Evolutionary conservation across 805 yeast genomes (phyloP), one percentile per base, ranked within the genome.

Genomic region (Diddensiella transvaalensis): DNA sequence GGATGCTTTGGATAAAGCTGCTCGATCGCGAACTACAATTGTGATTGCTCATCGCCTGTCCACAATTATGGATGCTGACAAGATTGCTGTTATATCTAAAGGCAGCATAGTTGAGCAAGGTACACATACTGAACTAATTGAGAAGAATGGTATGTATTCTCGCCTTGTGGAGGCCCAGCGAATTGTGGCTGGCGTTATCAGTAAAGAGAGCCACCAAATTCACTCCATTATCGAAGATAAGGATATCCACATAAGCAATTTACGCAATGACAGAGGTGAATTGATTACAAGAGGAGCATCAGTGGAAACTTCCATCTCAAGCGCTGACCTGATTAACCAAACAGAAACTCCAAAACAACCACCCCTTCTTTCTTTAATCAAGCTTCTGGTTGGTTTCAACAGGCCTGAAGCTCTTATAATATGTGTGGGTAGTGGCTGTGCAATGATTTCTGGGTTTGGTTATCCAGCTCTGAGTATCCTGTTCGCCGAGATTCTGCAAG

Each of bases 11-110:
- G 72, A 68, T 44, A 54, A 59, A 17, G 71, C 72, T 11, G 51
- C 67, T 32, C 50, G 49, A 46, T 48, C 52, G 22, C 62, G 72
- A 22, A 78, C 82, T 5, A 75, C 85, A 3, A 76, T 79, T 48
- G 75, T 74, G 46, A 79, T 79, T 60, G 83, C 83, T 5, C 83
- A 79, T 58, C 66, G 83, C 44, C 64, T 79, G 50, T 72, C 80
- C 0, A 79, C 83, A 1, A 78, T 79, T 48, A 71, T 69, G 55
- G 79, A 79, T 54, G 80, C 84, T 46, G 76, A 77, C 48, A 60
- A 79, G 50, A 72, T 80, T 17, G 73, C 80, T 30, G 84, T 79
- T 15, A 67, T 79, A 62, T 51, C 62, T 11, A 67, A 70, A 48
- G 78, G 82, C 6, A 76, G 71, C 51, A 79, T 78, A 51, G 75